These are phyloP conservation scores for Melastoma malabathricum DNA, from an alignment of 345 rosid genomes.

Conservation along the genomic window DNA sequence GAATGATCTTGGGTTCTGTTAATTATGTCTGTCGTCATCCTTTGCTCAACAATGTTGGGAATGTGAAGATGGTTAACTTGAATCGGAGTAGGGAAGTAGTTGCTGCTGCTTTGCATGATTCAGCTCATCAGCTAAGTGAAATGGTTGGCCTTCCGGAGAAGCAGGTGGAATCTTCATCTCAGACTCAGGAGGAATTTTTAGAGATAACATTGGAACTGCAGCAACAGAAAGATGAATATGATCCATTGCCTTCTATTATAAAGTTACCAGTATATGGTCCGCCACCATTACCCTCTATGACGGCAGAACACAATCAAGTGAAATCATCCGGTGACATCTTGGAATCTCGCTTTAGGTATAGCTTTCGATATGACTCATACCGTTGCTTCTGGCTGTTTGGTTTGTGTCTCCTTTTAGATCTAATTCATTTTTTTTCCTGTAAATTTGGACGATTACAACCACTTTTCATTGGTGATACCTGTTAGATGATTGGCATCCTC, in stretches of 20 bases:
- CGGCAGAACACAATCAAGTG: conserved; percentile 25
- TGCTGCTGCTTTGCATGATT: conserved; percentile 59
- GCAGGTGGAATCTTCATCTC: conserved; percentile 28
- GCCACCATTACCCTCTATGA: conserved; percentile 16
- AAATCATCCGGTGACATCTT: conserved; percentile 33
- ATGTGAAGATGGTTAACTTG: conserved; percentile 42
- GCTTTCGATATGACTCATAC: neutral
- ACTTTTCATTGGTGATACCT: no score
- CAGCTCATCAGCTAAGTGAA: conserved; percentile 25
- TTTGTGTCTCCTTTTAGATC: neutral
- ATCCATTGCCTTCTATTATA: conserved; percentile 43
- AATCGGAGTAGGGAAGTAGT: conserved; percentile 37
- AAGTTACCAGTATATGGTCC: conserved; percentile 41
- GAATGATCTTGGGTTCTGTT: conserved; percentile 31
- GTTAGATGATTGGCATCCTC: no score
- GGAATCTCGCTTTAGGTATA: conserved; percentile 78
- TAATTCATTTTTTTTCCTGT: neutral
- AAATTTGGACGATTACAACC: no score
- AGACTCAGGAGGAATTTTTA: conserved; percentile 24
- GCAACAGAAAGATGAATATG: conserved; percentile 26
- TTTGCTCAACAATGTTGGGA: conserved; percentile 27
- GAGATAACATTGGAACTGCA: conserved; percentile 65
- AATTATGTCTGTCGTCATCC: conserved; percentile 12
- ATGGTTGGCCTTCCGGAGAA: conserved; percentile 19
- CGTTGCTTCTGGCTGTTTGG: no score